Base-by-base conservation (phyloP, 257 asterid species). In the Solanum dulcamara region DNA sequence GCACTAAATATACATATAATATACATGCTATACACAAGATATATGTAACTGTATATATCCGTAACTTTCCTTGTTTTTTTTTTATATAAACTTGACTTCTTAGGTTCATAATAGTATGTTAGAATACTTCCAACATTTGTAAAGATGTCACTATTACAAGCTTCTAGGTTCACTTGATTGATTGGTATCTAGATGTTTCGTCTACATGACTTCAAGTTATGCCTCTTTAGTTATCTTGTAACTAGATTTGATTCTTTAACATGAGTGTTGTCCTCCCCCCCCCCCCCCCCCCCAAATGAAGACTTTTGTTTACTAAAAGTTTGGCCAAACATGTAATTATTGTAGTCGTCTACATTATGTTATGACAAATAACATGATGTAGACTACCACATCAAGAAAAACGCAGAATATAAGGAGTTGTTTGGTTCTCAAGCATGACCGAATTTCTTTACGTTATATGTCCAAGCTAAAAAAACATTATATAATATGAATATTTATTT, bases 11-110 rank as follows among this genome's bases (percentile, higher is more conserved):
- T n/a, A n/a, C n/a, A n/a, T n/a, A n/a, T n/a, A n/a, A n/a, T n/a
- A n/a, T n/a, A n/a, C n/a, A n/a, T n/a, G n/a, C n/a, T n/a, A n/a
- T n/a, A n/a, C n/a, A n/a, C n/a, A n/a, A n/a, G n/a, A n/a, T n/a
- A n/a, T n/a, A n/a, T n/a, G n/a, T n/a, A n/a, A n/a, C 22, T 0
- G 4, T 22, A 22, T n/a, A 3, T 0, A n/a, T 3, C 3, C 26
- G 3, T 2, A 59, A 59, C 15, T 59, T 59, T 59, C 5, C 38
- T 4, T 24, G 6, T 2, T 28, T 15, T 35, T 13, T 68, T 68
- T 53, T 6, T 10, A 37, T 22, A 37, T 71, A 10, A 71, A 37
- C 33, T 71, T 37, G 15, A 71, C 3, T 1, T 37, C 26, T 18
- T 37, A 71, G 44, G 32, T 37, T 71, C 20, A 37, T 11, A 42